Evolutionary conservation across 768 basidiomycete genomes (phyloP), one percentile per base, ranked within the genome.

Genomic region (Tricholoma sp.): DNA sequence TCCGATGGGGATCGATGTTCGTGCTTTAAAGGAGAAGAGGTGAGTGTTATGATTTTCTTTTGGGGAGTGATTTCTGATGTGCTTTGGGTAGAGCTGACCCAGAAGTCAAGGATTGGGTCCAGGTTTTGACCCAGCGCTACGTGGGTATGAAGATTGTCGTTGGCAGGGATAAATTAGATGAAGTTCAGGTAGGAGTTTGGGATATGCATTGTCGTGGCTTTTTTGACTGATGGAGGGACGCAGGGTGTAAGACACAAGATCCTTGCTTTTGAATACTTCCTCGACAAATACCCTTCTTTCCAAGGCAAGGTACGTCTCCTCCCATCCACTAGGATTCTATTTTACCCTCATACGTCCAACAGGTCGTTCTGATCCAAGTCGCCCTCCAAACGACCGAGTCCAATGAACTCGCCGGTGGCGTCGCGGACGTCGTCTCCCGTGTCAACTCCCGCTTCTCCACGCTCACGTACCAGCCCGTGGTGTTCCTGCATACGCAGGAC

Each of bases 1-100:
- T n/a, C 89, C 91, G 0, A 92, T 93, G 84, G 91, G 92, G 6
- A 93, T 94, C 55, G 91, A 94, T 64, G 89, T 93, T 5, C 71
- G 72, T 53, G 77, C 81, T 50, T 68, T 93, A 45, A 82, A 81
- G 58, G 77, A 82, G 60, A 85, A 85, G 70, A 85, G 82, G 86
- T 85, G 56, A 37, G 80, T 45, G 13, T 54, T 42, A 20, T 18
- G 3, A 52, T 33, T 13, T 49, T 20, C 17, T 1, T 24, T 32
- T 55, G n/a, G 17, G 42, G 12, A 33, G 15, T 15, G 39, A 41
- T 10, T 54, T 39, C 50, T 62, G 47, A 58, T 44, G 11, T 34
- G 24, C 29, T 2, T 32, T 49, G 8, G 2, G 9, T 55, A 89
- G 88, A 65, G 78, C 78, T 28, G 84, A 91, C 48, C 80, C 84